These are phyloP conservation scores for barrel medic (Medicago truncatula) DNA, from an alignment of 306 rosid species.

Conservation along the genomic window DNA sequence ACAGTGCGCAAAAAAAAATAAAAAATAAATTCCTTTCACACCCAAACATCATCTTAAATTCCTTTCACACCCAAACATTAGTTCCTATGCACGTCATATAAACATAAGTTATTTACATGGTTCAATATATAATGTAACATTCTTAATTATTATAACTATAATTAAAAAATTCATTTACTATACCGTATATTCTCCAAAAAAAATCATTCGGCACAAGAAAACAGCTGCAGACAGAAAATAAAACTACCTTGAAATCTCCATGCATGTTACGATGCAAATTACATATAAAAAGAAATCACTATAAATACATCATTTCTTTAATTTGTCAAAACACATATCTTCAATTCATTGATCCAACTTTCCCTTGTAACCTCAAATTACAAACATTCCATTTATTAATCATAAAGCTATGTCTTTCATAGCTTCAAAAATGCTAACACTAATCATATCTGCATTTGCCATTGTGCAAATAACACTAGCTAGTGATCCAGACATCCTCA, in stretches of 20 bases:
- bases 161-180: too few species aligned
- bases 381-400: background rate
- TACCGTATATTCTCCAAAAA: too few species aligned
- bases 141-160: too few species aligned
- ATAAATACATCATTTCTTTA: conserved; percentile 7
- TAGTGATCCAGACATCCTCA: conserved; percentile 56
- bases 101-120: too few species aligned
- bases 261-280: background rate
- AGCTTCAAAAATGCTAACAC: conserved; percentile 26
- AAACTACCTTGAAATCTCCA: background rate
- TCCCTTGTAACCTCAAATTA: background rate
- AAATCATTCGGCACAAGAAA: background rate
- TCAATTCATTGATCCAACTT: background rate
- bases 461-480: conserved; percentile 41
- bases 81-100: too few species aligned
- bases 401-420: background rate
- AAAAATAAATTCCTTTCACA: too few species aligned
- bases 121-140: too few species aligned
- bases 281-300: background rate
- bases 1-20: too few species aligned
- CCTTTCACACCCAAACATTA: too few species aligned
- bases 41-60: too few species aligned
- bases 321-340: background rate
- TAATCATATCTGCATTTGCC: conserved; percentile 33
- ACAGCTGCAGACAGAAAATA: conserved; percentile 15